These are phyloP conservation scores for Camelina sativa DNA, from an alignment of 345 rosid genomes.

Conservation along the genomic window DNA sequence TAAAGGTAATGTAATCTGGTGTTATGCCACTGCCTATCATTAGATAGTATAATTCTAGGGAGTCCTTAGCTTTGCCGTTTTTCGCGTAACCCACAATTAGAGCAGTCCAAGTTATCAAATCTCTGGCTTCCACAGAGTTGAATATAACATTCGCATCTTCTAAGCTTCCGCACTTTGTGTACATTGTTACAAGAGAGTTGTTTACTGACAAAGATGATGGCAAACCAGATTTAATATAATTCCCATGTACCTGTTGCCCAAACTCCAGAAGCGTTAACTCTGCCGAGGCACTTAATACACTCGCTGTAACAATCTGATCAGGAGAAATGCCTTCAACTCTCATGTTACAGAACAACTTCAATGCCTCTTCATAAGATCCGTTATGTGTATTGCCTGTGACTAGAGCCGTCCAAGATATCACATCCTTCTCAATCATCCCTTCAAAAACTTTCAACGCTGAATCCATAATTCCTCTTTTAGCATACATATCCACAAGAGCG, in stretches of 20 bases:
- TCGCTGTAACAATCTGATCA: constrained; percentile 69
- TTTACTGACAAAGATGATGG: constrained; percentile 67
- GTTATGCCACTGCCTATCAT: constrained; percentile 67
- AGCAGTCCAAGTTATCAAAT: constrained; percentile 89
- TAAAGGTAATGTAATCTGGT: constrained; percentile 81
- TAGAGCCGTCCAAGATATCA: constrained; percentile 91
- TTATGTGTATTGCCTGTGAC: constrained; percentile 77
- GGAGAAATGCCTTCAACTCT: constrained; percentile 56
- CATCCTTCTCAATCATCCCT: constrained; percentile 67
- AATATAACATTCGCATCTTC: constrained; percentile 67
- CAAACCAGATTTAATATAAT: constrained; percentile 57
- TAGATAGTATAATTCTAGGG: constrained; percentile 57
- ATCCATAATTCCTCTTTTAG: constrained; percentile 66
- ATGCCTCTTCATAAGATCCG: constrained; percentile 63
- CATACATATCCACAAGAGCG: constrained; percentile 89
- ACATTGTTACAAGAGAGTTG: constrained; percentile 83
- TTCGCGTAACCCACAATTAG: constrained; percentile 85
- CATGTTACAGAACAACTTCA: constrained; percentile 70
- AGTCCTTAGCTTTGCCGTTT: constrained; percentile 80
- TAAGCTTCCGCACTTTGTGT: constrained; percentile 80
- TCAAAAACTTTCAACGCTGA: constrained; percentile 65
- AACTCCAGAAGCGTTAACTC: constrained; percentile 75
- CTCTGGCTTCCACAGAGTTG: constrained; percentile 56
- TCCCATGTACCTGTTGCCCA: constrained; percentile 85
- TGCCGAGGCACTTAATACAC: constrained; percentile 71